A percentile compares a stretch with the other conserved stretches of the same genome.
Evolutionary conservation across 2,329 filamentous ascomycete species (phyloP).

Genomic region (Rhynchosporium graminicola): DNA sequence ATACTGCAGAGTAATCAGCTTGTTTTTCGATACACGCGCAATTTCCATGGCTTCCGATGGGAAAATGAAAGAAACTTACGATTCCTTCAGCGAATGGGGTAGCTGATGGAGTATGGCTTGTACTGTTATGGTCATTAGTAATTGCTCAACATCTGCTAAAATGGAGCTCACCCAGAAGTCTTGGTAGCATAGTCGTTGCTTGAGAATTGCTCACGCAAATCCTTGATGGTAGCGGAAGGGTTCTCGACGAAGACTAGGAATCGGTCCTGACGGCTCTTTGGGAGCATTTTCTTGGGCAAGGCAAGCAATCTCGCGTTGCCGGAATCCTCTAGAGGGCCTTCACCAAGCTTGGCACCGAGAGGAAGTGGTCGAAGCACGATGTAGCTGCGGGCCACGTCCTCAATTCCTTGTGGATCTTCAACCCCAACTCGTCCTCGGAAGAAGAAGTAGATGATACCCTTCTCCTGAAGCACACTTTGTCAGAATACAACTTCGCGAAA

Average conservation of each 20-base stretch:
- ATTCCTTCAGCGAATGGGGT: constrained; percentile 81
- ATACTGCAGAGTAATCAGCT: constrained; percentile 48
- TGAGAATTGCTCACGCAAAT: constrained; percentile 71
- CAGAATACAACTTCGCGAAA: neutral
- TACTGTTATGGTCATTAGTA: constrained; percentile 42
- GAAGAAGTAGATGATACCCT: constrained; percentile 91
- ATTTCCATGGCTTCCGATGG: neutral
- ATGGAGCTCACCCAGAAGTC: constrained; percentile 56
- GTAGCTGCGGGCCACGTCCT: constrained; percentile 76
- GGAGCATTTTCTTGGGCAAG: constrained; percentile 82
- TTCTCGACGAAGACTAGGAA: constrained; percentile 88
- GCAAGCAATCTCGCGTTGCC: constrained; percentile 71
- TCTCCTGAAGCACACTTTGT: constrained; percentile 52
- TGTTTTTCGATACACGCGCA: neutral
- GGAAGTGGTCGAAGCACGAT: constrained; percentile 76
- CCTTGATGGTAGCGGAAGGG: constrained; percentile 61
- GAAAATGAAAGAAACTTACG: neutral
- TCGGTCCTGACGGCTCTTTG: constrained; percentile 64
- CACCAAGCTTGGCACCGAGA: constrained; percentile 65
- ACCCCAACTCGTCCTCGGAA: constrained; percentile 75
- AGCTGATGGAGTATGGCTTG: constrained; percentile 64
- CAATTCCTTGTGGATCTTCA: constrained; percentile 66
- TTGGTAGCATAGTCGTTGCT: constrained; percentile 73
- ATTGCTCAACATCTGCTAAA: neutral
- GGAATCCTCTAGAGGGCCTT: constrained; percentile 49